Base-by-base conservation (phyloP, 2,329 filamentous ascomycete species). In the Cercospora brassicicola region DNA sequence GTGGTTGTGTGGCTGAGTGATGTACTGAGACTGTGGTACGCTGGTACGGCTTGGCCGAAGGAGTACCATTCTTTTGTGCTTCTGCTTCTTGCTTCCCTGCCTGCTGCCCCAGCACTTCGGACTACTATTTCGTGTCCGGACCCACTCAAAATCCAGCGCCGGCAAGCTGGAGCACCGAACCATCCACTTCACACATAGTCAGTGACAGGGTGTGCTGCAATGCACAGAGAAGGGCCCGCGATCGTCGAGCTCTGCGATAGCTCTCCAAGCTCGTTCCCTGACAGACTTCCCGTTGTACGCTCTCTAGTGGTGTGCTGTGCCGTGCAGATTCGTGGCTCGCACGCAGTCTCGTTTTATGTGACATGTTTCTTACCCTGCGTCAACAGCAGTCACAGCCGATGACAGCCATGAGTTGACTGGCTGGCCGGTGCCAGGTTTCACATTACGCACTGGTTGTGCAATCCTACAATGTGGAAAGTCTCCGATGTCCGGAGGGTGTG, bases 11-110 rank as follows among this genome's bases (percentile, higher is more conserved):
- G 28, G 55, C 55, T 18, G 28, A n/a, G 55, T 31, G 55, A 1
- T 7, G 31, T 57, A 57, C 28, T 57, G 55, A 33, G 55, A 57
- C 55, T 57, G 15, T 33, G 55, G 55, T 57, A 57, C 55, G 55
- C 28, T 13, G 28, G 26, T 57, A 33, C 55, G n/a, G 28, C 31
- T 36, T 57, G 28, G 8, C 55, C 10, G 55, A 33, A 57, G 26
- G 28, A 13, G 28, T 33, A 57, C 55, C 55, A 18, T 30, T 56
- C n/a, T 56, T 56, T 28, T 20, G 30, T 15, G 9, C 0, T n/a
- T 13, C 23, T 26, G 48, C 48, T 53, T 53, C 23, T 23, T 26
- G 48, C 48, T 53, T 53, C 48, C 13, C 11, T 53, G 48, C 48
- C 20, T 53, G 23, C 48, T 53, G 20, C 23, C 13, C 20, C 20